phyloP scores from a whole-genome alignment of 2,329 filamentous ascomycete genomes.

The Akanthomyces muscarius region DNA sequence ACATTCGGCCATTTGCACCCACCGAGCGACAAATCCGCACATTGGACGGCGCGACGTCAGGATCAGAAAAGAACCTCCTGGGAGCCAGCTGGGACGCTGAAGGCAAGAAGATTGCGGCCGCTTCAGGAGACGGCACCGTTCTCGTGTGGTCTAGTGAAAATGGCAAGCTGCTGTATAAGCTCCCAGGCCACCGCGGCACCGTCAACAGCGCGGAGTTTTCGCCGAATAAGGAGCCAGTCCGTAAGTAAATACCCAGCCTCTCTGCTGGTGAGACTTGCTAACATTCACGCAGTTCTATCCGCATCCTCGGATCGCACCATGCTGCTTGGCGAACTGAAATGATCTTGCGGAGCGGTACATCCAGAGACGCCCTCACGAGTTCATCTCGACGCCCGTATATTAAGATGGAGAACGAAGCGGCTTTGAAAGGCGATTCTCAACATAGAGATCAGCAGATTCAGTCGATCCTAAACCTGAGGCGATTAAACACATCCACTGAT shows the following conservation, averaged over 20 bases:
- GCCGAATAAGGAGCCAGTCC: slow-evolving; percentile 76
- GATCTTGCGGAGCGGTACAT: slow-evolving; percentile 30
- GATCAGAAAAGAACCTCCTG: slow-evolving; percentile 87
- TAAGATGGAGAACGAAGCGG: not conserved
- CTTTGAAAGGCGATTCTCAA: not conserved
- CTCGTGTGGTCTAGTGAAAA: slow-evolving; percentile 85
- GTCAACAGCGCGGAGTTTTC: slow-evolving; percentile 94
- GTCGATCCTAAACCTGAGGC: not conserved
- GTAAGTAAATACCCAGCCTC: slow-evolving; percentile 54
- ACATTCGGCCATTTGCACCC: slow-evolving; percentile 90
- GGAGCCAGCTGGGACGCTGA: slow-evolving; percentile 84
- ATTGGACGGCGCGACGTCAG: slow-evolving; percentile 85
- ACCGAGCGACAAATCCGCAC: slow-evolving; percentile 79
- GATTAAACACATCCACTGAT: not conserved
- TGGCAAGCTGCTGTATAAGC: slow-evolving; percentile 90
- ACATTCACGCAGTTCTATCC: slow-evolving; percentile 65
- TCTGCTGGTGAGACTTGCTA: slow-evolving; percentile 25
- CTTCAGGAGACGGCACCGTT: slow-evolving; percentile 84
- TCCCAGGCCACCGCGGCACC: slow-evolving; percentile 90
- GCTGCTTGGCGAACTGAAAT: slow-evolving; percentile 71
- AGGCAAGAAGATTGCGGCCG: slow-evolving; percentile 82
- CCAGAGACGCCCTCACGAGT: not conserved
- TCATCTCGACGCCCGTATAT: not conserved
- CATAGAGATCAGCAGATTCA: not conserved
- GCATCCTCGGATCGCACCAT: slow-evolving; percentile 86